These are phyloP conservation scores for Beauveria australis DNA, from an alignment of 2,329 filamentous ascomycete genomes.

Conservation along the genomic window DNA sequence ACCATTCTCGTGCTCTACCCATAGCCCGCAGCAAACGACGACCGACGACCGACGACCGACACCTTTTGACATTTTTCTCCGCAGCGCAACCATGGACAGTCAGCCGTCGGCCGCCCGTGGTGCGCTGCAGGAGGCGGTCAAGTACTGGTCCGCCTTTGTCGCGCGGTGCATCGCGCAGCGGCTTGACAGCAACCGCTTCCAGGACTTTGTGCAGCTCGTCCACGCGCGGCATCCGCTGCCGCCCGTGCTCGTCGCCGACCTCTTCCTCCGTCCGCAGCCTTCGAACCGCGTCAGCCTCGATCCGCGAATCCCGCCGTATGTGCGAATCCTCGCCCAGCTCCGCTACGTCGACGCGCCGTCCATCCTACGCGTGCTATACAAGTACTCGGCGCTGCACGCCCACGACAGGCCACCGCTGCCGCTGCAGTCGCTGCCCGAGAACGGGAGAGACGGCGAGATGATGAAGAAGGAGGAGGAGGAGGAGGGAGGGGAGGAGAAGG, in stretches of 20 bases:
- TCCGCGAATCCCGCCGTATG: slow-evolving; percentile 50
- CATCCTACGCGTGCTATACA: slow-evolving; percentile 47
- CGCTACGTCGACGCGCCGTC: slow-evolving; percentile 46
- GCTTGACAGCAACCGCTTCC: slow-evolving; percentile 46
- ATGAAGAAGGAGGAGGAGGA: slow-evolving; percentile 14
- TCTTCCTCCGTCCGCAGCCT: slow-evolving; percentile 48
- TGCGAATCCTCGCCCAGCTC: slow-evolving; percentile 45
- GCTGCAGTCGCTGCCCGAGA: too few relatives aligned
- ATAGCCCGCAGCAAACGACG: not conserved
- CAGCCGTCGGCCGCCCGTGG: slow-evolving; percentile 12
- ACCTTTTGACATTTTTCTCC: not conserved
- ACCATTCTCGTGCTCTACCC: not conserved
- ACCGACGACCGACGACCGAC: not conserved
- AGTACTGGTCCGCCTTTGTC: slow-evolving; percentile 45
- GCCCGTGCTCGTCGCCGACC: slow-evolving; percentile 43
- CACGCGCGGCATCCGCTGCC: slow-evolving; percentile 44
- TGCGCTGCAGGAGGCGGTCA: slow-evolving; percentile 21
- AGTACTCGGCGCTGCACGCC: slow-evolving; percentile 46
- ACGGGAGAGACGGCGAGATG: slow-evolving; percentile 13
- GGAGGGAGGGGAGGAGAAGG: slow-evolving; percentile 13
- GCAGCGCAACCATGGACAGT: not conserved
- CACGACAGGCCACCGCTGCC: slow-evolving; percentile 10
- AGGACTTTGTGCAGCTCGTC: slow-evolving; percentile 40
- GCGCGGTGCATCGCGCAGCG: slow-evolving; percentile 40
- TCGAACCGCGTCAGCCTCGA: slow-evolving; percentile 44